Evolutionary conservation across 2,329 filamentous ascomycete genomes (phyloP), one percentile per base, ranked within the genome.

Genomic region (Dactylellina leptospora): DNA sequence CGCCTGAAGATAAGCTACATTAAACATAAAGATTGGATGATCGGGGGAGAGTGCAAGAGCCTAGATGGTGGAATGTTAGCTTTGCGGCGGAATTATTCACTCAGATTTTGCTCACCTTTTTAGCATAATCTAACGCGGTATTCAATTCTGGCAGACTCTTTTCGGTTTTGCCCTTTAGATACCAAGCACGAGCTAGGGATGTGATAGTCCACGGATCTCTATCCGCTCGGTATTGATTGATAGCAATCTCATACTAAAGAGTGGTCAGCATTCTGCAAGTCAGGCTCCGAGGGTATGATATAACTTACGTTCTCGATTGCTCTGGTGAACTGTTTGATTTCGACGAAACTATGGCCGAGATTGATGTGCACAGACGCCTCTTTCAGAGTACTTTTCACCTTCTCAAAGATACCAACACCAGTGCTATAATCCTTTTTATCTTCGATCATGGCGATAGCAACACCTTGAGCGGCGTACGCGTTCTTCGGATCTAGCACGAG

Each of bases 1-100:
- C 74, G 96, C 96, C 78, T 97, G 95, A 25, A 97, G 91, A 78
- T 97, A 99, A 0, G 95, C 95, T 25, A 99, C 91, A 78, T 99
- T 99, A 85, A 99, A 99, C 79, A 95, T 92, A 80, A 95, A 91
- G 80, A 96, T 92, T 27, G 93, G 85, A 77, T 96, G 91, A 3
- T 95, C 90, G 0, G 92, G 90, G 0, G 90, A 88, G 60, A 90
- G 85, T 61, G 87, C 86, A 16, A 96, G 86, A 23, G 93, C 92
- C 85, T 90, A 55, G 8, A 28, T 1, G 13, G 22, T 20, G 8
- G 10, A 30, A 28, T n/a, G 33, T 73, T 59, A 63, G 61, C 11
- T 33, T 3, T 18, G 20, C 27, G 11, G 38, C 4, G 23, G n/a
- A n/a, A 20, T 10, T 11, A 42, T 20, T 30, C 5, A 2, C n/a